These are phyloP conservation scores for Glycyrrhiza uralensis DNA, from an alignment of 306 rosid species.

Conservation along the genomic window DNA sequence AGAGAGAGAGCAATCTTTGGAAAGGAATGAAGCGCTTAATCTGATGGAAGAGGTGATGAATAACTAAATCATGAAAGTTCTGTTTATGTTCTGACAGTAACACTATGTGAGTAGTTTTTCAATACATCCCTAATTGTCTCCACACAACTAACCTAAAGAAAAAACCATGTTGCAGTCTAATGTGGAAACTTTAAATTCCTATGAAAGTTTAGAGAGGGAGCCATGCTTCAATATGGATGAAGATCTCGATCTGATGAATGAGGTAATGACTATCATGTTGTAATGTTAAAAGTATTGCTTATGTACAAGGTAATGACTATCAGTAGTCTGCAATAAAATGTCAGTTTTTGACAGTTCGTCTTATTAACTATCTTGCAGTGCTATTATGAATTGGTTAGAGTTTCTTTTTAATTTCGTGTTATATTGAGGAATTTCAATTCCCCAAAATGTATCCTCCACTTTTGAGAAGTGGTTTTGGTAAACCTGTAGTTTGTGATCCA, in stretches of 20 bases:
- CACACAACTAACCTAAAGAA: not conserved
- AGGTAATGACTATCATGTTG: conserved; percentile 26
- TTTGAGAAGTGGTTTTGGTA: not conserved
- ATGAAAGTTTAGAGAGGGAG: conserved; percentile 27
- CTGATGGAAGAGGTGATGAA: conserved; percentile 51
- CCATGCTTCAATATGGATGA: conserved; percentile 23
- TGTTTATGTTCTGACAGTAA: not conserved
- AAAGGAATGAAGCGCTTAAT: conserved; percentile 32
- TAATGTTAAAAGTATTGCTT: not conserved
- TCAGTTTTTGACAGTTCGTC: not conserved
- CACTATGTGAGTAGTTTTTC: not conserved
- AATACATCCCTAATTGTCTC: not conserved
- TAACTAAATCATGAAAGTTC: conserved; percentile 7
- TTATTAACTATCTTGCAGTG: not conserved
- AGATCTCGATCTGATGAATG: conserved; percentile 39
- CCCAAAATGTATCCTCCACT: not conserved
- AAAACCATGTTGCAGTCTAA: conserved; percentile 19
- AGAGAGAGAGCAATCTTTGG: conserved; percentile 21
- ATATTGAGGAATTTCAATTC: not conserved
- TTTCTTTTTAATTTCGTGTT: not conserved
- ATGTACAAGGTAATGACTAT: not conserved
- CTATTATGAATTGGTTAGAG: not conserved
- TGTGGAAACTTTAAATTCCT: not conserved
- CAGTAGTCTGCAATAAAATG: not conserved
- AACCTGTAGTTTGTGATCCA: not conserved